Evolutionary conservation across 1,139 yeast species (phyloP).

Genomic region (Kodamaea derodonti): DNA sequence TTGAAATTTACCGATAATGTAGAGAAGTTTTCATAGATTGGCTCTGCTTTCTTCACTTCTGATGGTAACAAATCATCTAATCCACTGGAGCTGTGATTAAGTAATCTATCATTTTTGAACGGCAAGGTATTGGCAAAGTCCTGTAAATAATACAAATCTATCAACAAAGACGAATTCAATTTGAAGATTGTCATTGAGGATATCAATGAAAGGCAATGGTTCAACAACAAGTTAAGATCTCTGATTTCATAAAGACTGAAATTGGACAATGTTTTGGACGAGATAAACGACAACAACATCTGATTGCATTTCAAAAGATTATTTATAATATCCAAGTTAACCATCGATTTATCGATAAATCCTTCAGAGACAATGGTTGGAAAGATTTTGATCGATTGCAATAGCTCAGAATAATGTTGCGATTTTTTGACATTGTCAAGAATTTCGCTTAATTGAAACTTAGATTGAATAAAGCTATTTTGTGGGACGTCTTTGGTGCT

Average conservation of each 20-base stretch:
- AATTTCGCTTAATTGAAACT: conserved; percentile 1
- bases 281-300: conserved; percentile 10
- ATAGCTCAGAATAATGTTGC: conserved; percentile 2
- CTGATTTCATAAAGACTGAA: conserved; percentile 18
- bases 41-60: conserved; percentile 1
- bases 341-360: conserved; percentile 4
- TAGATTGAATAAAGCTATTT: conserved; percentile 2
- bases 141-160: conserved; percentile 27
- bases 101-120: conserved; percentile 26
- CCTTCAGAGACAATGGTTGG: conserved; percentile 11
- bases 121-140: conserved; percentile 33
- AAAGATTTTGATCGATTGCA: conserved; percentile 9
- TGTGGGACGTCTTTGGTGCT: background rate
- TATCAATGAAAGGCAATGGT: conserved; percentile 23
- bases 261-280: conserved; percentile 5
- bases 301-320: conserved; percentile 18
- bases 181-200: conserved; percentile 23
- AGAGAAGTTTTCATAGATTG: conserved; percentile 2
- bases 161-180: conserved; percentile 17
- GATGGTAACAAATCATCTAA: conserved; percentile 11
- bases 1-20: conserved; percentile 10
- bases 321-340: conserved; percentile 12
- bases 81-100: conserved; percentile 13
- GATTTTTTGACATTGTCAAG: background rate
- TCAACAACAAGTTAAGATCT: conserved; percentile 16